Evolutionary conservation across 1,284 basidiomycete species (phyloP), one percentile per base, ranked within the genome.

Genomic region (Pseudozyma thailandica): DNA sequence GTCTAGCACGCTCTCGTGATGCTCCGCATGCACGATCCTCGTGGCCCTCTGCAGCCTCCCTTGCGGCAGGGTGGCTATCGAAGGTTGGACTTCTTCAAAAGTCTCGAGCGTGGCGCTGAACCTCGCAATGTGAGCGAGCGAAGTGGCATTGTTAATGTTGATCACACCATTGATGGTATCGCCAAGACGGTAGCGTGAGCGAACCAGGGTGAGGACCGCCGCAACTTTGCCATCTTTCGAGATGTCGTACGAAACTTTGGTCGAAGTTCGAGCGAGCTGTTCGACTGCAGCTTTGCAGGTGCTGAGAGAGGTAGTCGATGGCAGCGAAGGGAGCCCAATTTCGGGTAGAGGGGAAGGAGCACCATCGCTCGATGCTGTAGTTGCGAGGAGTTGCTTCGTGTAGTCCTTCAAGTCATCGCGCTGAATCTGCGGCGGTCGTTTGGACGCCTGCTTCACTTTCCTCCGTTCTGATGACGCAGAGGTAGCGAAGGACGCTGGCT

Each of bases 221-320:
- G 77, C 80, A 6, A 81, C 46, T 23, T 75, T 70, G 31, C 78
- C 78, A 46, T 82, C 79, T 33, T 82, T 82, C 21, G 80, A 71
- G 21, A 82, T 82, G 35, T 82, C 81, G 56, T 82, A 82, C 6
- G 79, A 77, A 4, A 80, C 79, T 61, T 95, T 96, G 81, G 90
- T 90, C 1, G 92, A 90, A 78, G 92, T 92, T 38, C 93, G 85
- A 15, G 92, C 93, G 41, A 95, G 85, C 43, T 95, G 89, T 84
- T 96, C 93, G 1, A 97, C 92, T 0, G 92, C 92, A 75, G 94
- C 90, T 54, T 92, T 87, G 82, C 93, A 96, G 0, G 90, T 48
- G 30, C 42, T 50, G n/a, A 41, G 18, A 12, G 46, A 42, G 25
- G 18, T 27, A 5, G 25, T 9, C 21, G 35, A 49, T 15, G 47